These are phyloP conservation scores for Aeminium ludgeri DNA, from an alignment of 495 filamentous ascomycete genomes.

Conservation along the genomic window DNA sequence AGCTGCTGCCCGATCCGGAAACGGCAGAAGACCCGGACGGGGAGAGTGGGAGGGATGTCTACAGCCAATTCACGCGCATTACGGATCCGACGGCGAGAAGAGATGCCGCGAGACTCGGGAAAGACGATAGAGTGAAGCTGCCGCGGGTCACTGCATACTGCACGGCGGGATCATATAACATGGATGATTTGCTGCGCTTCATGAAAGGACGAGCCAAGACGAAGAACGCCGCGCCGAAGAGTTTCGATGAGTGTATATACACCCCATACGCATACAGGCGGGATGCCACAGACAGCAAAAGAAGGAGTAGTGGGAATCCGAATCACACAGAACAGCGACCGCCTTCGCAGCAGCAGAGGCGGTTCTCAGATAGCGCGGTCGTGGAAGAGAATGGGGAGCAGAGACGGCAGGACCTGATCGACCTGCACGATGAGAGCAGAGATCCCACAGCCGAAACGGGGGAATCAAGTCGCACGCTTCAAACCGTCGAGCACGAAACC, in stretches of 20 bases:
- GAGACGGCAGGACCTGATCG: constrained; percentile 27
- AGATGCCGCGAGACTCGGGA: constrained; percentile 83
- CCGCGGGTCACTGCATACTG: constrained; percentile 93
- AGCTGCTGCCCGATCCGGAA: constrained; percentile 80
- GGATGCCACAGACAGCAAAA: constrained; percentile 10
- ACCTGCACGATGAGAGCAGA: constrained; percentile 17
- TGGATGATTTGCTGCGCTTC: constrained; percentile 75
- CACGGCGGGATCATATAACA: constrained; percentile 74
- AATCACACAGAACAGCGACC: constrained; percentile 8
- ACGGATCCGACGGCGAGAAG: constrained; percentile 87
- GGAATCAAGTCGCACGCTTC: neutral
- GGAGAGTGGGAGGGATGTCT: constrained; percentile 87
- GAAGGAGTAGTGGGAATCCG: constrained; percentile 28
- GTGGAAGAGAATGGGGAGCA: constrained; percentile 23
- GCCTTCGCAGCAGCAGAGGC: constrained; percentile 17
- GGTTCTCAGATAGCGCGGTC: constrained; percentile 28
- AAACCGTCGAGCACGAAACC: neutral
- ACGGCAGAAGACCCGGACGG: constrained; percentile 65
- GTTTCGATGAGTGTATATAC: constrained; percentile 94
- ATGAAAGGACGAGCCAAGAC: constrained; percentile 63
- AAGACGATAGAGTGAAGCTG: constrained; percentile 73
- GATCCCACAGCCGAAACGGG: constrained; percentile 4
- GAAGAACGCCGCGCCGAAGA: constrained; percentile 66
- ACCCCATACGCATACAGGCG: constrained; percentile 66
- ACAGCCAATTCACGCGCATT: constrained; percentile 86